phyloP scores from a whole-genome alignment of 1,139 yeast genomes.

The Arxiozyma heterogenica region DNA sequence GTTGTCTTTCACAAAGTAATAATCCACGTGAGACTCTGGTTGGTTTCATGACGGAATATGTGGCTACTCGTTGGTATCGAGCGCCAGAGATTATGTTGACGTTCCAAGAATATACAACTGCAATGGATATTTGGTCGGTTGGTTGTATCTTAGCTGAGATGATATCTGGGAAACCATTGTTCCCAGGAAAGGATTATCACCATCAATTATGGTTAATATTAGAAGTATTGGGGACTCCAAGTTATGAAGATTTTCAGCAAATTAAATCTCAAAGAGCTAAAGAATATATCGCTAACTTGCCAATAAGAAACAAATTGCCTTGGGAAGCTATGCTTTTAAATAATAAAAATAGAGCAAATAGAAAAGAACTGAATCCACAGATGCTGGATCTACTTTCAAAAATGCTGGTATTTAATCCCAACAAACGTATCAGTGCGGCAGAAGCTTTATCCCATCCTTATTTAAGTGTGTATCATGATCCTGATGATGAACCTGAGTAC shows the following conservation, averaged over 20 bases:
- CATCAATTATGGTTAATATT: constrained; percentile 56
- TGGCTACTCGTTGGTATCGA: constrained; percentile 94
- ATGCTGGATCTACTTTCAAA: constrained; percentile 56
- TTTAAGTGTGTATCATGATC: constrained; percentile 56
- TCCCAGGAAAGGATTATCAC: constrained; percentile 73
- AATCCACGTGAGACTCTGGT: constrained; percentile 62
- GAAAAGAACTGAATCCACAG: constrained; percentile 39
- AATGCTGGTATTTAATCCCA: constrained; percentile 55
- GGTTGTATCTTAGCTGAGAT: constrained; percentile 95
- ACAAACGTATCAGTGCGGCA: constrained; percentile 51
- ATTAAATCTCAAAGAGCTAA: constrained; percentile 55
- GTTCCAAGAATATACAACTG: constrained; percentile 77
- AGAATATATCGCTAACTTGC: constrained; percentile 51
- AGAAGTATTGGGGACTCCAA: constrained; percentile 58
- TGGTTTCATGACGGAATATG: constrained; percentile 53
- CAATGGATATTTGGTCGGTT: constrained; percentile 94
- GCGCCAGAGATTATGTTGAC: constrained; percentile 90
- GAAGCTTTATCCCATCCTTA: constrained; percentile 65
- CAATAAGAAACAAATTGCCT: constrained; percentile 41
- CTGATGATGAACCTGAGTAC: constrained; percentile 61
- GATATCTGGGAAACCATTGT: constrained; percentile 68
- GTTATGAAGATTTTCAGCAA: constrained; percentile 44
- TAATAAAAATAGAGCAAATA: constrained; percentile 25
- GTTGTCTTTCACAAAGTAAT: constrained; percentile 56
- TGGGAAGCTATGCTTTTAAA: constrained; percentile 33